Percentiles rank a stretch among this genome's conserved stretches.
Conservation (phyloP, 306 rosid species). For the Spatholobus suberectus region DNA sequence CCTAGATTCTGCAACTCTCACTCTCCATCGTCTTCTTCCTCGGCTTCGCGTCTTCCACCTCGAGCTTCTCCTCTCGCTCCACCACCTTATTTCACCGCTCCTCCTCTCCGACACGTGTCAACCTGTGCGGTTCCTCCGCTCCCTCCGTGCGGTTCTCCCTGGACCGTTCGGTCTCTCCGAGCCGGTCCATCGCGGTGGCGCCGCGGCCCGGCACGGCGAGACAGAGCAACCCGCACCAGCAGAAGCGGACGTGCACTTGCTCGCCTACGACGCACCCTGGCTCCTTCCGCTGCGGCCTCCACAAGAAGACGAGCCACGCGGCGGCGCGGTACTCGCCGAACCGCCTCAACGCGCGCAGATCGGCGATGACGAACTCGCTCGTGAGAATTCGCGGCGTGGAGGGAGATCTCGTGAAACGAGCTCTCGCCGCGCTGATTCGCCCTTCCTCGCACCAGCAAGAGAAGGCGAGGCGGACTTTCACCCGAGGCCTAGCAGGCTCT, state of each 20-base stretch:
- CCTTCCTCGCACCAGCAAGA: slow-evolving; percentile 93
- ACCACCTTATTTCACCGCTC: slow-evolving; percentile 61
- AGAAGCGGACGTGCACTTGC: slow-evolving; percentile 88
- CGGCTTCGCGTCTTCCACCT: slow-evolving; percentile 73
- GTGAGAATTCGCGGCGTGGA: slow-evolving; percentile 95
- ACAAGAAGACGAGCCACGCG: slow-evolving; percentile 65
- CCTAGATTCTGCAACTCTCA: slow-evolving; percentile 57
- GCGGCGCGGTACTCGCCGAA: slow-evolving; percentile 66
- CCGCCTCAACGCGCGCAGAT: slow-evolving; percentile 89
- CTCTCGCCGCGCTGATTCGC: slow-evolving; percentile 82
- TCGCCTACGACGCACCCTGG: slow-evolving; percentile 97
- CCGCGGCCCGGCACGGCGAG: too few relatives aligned
- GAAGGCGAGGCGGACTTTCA: slow-evolving; percentile 71
- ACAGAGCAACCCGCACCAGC: slow-evolving; percentile 49
- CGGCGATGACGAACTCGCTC: slow-evolving; percentile 97
- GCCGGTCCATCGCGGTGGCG: slow-evolving; percentile 67
- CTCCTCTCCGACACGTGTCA: slow-evolving; percentile 77
- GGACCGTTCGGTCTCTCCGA: slow-evolving; percentile 83
- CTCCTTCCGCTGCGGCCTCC: slow-evolving; percentile 91
- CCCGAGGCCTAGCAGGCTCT: slow-evolving; percentile 85
- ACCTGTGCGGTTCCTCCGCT: slow-evolving; percentile 50
- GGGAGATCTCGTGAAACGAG: slow-evolving; percentile 87
- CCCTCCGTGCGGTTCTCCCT: slow-evolving; percentile 71
- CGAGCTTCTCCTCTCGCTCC: slow-evolving; percentile 74
- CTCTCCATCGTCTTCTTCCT: slow-evolving; percentile 40